Conservation (phyloP, 2,329 filamentous ascomycete genomes). For the Epicoccum sorghinum region DNA sequence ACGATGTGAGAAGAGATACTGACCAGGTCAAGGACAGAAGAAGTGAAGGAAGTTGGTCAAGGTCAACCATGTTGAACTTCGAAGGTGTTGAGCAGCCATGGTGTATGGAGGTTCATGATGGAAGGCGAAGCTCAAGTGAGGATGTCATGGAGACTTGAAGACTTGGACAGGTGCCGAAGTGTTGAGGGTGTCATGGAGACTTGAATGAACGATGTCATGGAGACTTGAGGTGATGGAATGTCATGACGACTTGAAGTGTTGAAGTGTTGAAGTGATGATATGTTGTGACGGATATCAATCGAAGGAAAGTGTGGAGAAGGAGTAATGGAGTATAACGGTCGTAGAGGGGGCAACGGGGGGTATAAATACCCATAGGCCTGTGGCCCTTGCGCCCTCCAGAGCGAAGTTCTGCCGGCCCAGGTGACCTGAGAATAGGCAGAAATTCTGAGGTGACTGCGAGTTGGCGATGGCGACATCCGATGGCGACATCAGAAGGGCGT, state of each 20-base stretch:
- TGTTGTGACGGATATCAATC: neutral
- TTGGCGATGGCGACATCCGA: no score
- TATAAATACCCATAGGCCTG: neutral
- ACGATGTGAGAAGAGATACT: neutral
- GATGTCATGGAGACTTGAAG: no score
- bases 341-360: neutral
- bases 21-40: constrained; percentile 1
- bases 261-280: no score
- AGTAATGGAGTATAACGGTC: neutral
- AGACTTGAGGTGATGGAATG: no score
- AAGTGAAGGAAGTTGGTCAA: neutral
- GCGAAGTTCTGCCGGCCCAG: no score
- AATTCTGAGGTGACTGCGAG: neutral
- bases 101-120: neutral
- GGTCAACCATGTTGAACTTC: neutral
- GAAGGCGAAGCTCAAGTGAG: neutral
- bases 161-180: neutral
- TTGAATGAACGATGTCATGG: neutral
- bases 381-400: neutral
- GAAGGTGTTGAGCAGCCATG: constrained; percentile 4
- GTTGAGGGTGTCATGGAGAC: neutral
- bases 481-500: neutral
- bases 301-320: neutral
- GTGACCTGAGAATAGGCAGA: no score
- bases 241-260: no score